Conservation (phyloP, 805 yeast genomes). For the Blastobotrys muscicola region DNA sequence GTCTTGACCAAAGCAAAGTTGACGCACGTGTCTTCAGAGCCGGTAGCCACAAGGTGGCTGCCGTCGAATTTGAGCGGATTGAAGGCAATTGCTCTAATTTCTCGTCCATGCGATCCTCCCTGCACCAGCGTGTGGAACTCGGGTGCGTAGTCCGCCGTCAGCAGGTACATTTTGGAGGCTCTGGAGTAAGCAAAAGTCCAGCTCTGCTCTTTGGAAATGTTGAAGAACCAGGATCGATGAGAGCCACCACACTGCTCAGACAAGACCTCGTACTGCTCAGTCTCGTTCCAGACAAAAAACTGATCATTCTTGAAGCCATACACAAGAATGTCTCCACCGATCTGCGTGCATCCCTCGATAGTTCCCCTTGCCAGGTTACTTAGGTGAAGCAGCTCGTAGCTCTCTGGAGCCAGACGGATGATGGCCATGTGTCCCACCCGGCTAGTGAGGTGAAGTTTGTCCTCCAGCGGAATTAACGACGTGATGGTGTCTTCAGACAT, state of each 20-base stretch:
- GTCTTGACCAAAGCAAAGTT: constrained; percentile 38
- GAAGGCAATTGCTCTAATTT: constrained; percentile 67
- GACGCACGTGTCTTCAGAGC: constrained; percentile 82
- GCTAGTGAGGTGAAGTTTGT: constrained; percentile 13
- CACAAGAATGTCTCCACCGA: constrained; percentile 32
- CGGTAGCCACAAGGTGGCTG: constrained; percentile 47
- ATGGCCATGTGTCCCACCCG: constrained; percentile 20
- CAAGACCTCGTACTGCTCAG: constrained; percentile 57
- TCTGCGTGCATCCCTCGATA: constrained; percentile 57
- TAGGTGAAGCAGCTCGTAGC: constrained; percentile 20
- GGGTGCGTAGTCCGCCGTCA: too few relatives aligned
- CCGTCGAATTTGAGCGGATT: constrained; percentile 13
- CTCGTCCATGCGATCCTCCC: constrained; percentile 85
- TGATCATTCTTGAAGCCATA: constrained; percentile 77
- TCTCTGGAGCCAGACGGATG: neutral
- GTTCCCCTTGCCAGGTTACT: constrained; percentile 68
- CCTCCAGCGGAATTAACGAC: constrained; percentile 7
- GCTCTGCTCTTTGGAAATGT: constrained; percentile 17
- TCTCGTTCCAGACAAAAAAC: constrained; percentile 77
- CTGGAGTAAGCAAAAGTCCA: constrained; percentile 51
- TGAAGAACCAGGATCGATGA: constrained; percentile 69
- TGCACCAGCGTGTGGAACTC: constrained; percentile 25
- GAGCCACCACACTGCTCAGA: constrained; percentile 83
- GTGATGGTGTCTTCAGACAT: constrained; percentile 25
- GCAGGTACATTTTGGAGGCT: constrained; percentile 29